A percentile compares a stretch with the other conserved stretches of the same genome.
Conservation (phyloP, 306 rosid species). For the Ochetophila trinervis region DNA sequence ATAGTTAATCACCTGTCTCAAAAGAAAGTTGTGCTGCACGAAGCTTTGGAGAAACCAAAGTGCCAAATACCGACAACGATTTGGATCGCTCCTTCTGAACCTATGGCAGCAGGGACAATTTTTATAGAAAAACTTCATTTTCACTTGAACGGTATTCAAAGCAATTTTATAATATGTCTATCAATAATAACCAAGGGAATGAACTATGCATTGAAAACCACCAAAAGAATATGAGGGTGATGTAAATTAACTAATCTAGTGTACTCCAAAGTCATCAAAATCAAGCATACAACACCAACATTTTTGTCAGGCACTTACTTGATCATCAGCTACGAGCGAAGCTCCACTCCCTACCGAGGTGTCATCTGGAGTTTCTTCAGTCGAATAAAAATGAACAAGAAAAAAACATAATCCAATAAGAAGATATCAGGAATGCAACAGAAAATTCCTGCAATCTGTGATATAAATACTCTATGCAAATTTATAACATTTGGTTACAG, state of each 20-base stretch:
- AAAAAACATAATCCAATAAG: slow-evolving; percentile 25
- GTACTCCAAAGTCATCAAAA: background rate
- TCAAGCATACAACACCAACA: background rate
- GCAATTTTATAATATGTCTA: background rate
- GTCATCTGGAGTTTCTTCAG: slow-evolving; percentile 29
- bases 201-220: background rate
- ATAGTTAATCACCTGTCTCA: slow-evolving; percentile 52
- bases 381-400: slow-evolving; percentile 21
- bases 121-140: slow-evolving; percentile 15
- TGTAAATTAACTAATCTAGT: background rate
- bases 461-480: background rate
- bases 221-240: background rate
- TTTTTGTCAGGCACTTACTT: slow-evolving; percentile 35
- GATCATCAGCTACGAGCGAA: slow-evolving; percentile 35
- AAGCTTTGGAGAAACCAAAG: slow-evolving; percentile 87
- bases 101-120: slow-evolving; percentile 32
- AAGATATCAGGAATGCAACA: slow-evolving; percentile 1
- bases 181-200: background rate
- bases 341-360: slow-evolving; percentile 27
- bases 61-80: slow-evolving; percentile 65
- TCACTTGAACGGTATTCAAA: too few relatives aligned
- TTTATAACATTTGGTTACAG: background rate
- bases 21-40: slow-evolving; percentile 80
- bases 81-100: slow-evolving; percentile 62
- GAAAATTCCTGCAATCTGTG: background rate